These are phyloP conservation scores for Sordariomycetes sp. DNA, from an alignment of 2,329 filamentous ascomycete species.

Conservation along the genomic window DNA sequence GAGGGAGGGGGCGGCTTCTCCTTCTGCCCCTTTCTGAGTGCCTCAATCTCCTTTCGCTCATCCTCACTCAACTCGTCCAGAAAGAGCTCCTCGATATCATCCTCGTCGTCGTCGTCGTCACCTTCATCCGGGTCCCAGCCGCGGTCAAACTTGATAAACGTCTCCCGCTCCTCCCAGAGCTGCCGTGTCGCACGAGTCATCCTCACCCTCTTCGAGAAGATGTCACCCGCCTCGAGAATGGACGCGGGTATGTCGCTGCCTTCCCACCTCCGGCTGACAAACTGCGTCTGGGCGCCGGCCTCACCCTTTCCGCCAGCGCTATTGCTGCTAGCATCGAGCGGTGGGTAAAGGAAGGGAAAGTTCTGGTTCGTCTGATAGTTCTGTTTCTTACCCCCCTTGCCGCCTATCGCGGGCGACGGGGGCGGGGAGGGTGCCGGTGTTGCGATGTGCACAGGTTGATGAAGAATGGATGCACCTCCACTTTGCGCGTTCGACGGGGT, in stretches of 20 bases:
- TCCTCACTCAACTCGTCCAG: conserved; percentile 31
- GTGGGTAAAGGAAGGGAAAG: conserved; percentile 95
- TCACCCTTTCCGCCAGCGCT: conserved; percentile 81
- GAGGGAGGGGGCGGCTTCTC: conserved; percentile 18
- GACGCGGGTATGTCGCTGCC: conserved; percentile 91
- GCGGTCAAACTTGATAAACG: conserved; percentile 82
- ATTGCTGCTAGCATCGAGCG: conserved; percentile 79
- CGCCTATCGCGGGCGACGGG: conserved; percentile 75
- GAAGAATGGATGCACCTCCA: conserved; percentile 68
- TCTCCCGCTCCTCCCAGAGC: conserved; percentile 87
- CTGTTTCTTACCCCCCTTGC: conserved; percentile 94
- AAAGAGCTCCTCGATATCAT: conserved; percentile 35
- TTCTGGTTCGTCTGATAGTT: conserved; percentile 99
- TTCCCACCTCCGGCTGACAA: conserved; percentile 81
- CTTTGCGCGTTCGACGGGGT: conserved; percentile 40
- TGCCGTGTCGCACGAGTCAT: conserved; percentile 89
- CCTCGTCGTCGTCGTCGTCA: conserved; percentile 28
- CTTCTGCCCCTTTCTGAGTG: conserved; percentile 27
- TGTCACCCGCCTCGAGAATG: conserved; percentile 85
- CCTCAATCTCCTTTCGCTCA: conserved; percentile 29
- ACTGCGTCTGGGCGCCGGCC: conserved; percentile 65
- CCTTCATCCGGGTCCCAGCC: conserved; percentile 58
- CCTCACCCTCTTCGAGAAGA: conserved; percentile 82
- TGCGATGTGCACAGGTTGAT: conserved; percentile 97
- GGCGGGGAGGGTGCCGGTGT: conserved; percentile 93